Evolutionary conservation across 257 asterid species (phyloP).

Genomic region (Gentiana macrophylla): DNA sequence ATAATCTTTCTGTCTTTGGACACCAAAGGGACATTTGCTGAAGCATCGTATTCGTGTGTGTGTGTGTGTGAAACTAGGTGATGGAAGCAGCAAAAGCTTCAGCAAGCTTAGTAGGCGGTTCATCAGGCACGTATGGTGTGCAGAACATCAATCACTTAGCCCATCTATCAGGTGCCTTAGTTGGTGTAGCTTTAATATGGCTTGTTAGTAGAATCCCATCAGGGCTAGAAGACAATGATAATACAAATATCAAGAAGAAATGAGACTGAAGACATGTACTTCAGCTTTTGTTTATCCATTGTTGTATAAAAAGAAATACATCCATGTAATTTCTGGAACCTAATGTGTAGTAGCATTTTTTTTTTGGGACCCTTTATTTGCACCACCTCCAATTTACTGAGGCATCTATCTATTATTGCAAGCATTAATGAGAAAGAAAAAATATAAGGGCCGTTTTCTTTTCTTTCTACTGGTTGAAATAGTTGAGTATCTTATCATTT

Average conservation of each 20-base stretch:
- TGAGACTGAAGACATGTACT: neutral
- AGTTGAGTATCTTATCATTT: no score
- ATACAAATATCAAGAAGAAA: conserved; percentile 1
- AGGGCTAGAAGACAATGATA: conserved; percentile 17
- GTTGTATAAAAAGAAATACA: neutral
- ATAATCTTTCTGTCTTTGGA: no score
- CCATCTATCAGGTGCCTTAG: conserved; percentile 86
- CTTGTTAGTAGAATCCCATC: conserved; percentile 58
- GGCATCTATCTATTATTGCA: no score
- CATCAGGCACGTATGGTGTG: conserved; percentile 41
- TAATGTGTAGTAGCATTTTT: no score
- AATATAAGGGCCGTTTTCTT: no score
- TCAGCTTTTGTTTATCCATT: neutral
- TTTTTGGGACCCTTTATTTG: no score
- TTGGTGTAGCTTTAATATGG: conserved; percentile 80
- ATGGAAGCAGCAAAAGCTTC: conserved; percentile 99
- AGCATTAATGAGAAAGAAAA: no score
- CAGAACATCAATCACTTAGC: conserved; percentile 87
- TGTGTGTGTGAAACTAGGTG: conserved; percentile 35
- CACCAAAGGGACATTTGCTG: no score
- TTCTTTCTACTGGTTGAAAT: no score
- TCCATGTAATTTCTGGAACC: no score
- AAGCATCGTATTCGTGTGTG: neutral
- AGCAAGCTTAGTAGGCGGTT: conserved; percentile 43
- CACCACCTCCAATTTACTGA: no score